Evolutionary conservation across 495 filamentous ascomycete genomes (phyloP).

Genomic region (Neurospora tetrasperma): DNA sequence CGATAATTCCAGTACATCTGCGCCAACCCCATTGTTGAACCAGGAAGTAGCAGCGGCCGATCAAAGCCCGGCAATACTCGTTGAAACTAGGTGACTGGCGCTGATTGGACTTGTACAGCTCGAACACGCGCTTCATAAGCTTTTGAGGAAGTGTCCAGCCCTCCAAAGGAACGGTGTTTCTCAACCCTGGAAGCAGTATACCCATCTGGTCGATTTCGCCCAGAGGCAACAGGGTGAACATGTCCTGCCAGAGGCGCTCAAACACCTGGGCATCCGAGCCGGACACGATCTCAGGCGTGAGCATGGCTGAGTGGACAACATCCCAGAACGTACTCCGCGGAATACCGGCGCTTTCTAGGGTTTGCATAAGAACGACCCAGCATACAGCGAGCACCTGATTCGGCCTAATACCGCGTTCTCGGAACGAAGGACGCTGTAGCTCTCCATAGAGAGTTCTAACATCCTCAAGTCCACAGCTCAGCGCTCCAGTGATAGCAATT

Average conservation of each 20-base stretch:
- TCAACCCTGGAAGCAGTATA: conserved; percentile 43
- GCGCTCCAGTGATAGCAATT: conserved; percentile 31
- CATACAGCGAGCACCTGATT: conserved; percentile 48
- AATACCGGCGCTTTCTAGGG: conserved; percentile 39
- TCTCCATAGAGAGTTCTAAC: conserved; percentile 55
- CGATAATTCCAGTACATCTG: conserved; percentile 66
- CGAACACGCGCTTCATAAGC: conserved; percentile 54
- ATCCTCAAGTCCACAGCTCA: conserved; percentile 36
- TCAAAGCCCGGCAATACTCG: conserved; percentile 62
- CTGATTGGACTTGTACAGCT: conserved; percentile 49
- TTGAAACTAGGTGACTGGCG: conserved; percentile 59
- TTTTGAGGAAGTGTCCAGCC: conserved; percentile 65
- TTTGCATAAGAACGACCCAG: conserved; percentile 55
- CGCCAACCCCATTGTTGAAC: conserved; percentile 80
- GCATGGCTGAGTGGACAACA: conserved; percentile 40
- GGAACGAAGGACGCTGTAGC: conserved; percentile 39
- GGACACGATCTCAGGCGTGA: conserved; percentile 19
- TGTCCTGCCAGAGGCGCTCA: conserved; percentile 61
- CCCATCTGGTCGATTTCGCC: conserved; percentile 65
- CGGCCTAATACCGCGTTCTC: conserved; percentile 57
- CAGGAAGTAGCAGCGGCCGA: conserved; percentile 69
- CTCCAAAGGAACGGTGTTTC: conserved; percentile 45
- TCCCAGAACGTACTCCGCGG: conserved; percentile 47
- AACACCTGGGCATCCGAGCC: conserved; percentile 42
- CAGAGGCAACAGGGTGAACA: conserved; percentile 68